Conservation (phyloP, 208 protist genomes). For the Leishmania amazonensis region DNA sequence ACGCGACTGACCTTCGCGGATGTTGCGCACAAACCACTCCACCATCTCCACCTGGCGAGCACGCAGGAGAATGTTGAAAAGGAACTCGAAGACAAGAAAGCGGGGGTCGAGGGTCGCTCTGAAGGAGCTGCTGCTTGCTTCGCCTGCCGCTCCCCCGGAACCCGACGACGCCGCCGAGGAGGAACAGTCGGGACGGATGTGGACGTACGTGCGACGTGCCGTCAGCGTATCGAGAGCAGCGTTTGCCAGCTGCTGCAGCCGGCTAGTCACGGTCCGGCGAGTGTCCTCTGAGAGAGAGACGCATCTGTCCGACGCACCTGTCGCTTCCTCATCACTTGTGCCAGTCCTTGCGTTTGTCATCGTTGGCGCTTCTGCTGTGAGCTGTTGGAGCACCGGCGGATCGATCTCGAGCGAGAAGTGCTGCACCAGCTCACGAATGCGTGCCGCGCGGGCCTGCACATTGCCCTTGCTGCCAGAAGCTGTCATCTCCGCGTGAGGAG, state of each 20-base stretch:
- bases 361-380: conserved; percentile 6
- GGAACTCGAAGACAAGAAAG: conserved; percentile 94
- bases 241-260: conserved; percentile 47
- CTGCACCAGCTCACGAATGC: conserved; percentile 38
- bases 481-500: not conserved
- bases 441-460: conserved; percentile 9
- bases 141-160: not conserved
- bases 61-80: conserved; percentile 94
- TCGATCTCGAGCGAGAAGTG: conserved; percentile 62
- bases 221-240: conserved; percentile 61
- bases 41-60: conserved; percentile 94
- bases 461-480: not conserved
- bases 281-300: conserved; percentile 27
- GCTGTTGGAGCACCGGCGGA: conserved; percentile 21
- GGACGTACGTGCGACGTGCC: conserved; percentile 62
- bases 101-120: conserved; percentile 74
- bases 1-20: conserved; percentile 62
- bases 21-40: conserved; percentile 79
- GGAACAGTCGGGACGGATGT: not conserved
- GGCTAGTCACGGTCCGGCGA: conserved; percentile 26
- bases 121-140: conserved; percentile 1
- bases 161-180: not conserved
- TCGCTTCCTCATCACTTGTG: not conserved
- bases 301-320: not conserved
- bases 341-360: not conserved